A percentile compares a stretch with the other conserved stretches of the same genome.
These are phyloP conservation scores for Backusella psychrophila DNA, from an alignment of 192 early-diverging fungal genomes.

Conservation along the genomic window DNA sequence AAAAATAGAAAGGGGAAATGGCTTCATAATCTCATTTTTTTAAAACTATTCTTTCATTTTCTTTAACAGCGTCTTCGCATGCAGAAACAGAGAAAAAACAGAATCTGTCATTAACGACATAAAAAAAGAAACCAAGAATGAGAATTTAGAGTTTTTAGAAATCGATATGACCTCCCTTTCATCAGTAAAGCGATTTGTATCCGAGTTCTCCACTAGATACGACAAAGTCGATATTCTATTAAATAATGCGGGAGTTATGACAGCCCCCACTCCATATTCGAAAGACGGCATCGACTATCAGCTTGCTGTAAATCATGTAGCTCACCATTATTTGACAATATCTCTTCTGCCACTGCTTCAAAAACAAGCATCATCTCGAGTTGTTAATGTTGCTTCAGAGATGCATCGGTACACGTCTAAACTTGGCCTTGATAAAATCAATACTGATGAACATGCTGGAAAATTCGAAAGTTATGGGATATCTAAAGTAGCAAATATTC, in stretches of 20 bases:
- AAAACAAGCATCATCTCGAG: slow-evolving; percentile 14
- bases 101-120: slow-evolving; percentile 16
- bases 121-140: slow-evolving; percentile 13
- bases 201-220: slow-evolving; percentile 31
- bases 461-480: neutral
- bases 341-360: slow-evolving; percentile 21
- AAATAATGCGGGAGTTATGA: slow-evolving; percentile 63
- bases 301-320: slow-evolving; percentile 54
- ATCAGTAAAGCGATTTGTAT: slow-evolving; percentile 37
- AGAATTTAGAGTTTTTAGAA: slow-evolving; percentile 20
- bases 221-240: slow-evolving; percentile 46
- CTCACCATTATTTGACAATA: slow-evolving; percentile 30
- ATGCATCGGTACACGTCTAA: slow-evolving; percentile 1
- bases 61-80: slow-evolving; percentile 2
- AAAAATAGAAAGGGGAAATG: neutral
- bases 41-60: neutral
- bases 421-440: slow-evolving; percentile 14
- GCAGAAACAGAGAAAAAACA: slow-evolving; percentile 14
- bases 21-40: neutral
- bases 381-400: slow-evolving; percentile 27
- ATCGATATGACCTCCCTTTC: slow-evolving; percentile 28
- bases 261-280: slow-evolving; percentile 32
- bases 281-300: slow-evolving; percentile 49
- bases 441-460: slow-evolving; percentile 6
- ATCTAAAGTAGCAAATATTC: slow-evolving; percentile 24